Percentiles rank a stretch among this genome's conserved stretches.
Evolutionary conservation across 768 basidiomycete genomes (phyloP).

Genomic region (Suillus decipiens): DNA sequence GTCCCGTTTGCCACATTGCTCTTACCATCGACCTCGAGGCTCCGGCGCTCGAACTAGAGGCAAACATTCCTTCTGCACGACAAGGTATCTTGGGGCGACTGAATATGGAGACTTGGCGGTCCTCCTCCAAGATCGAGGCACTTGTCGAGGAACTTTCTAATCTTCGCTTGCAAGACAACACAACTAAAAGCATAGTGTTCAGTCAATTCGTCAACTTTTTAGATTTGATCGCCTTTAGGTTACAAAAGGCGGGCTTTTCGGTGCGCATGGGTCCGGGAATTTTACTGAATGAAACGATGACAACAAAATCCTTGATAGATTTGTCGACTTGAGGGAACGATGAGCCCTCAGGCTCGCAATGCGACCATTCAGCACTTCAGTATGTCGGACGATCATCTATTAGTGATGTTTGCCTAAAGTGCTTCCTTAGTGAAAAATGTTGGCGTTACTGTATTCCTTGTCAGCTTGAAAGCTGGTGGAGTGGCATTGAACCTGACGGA

Average conservation of each 20-base stretch:
- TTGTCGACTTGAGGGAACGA: slow-evolving; percentile 93
- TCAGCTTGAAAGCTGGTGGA: slow-evolving; percentile 94
- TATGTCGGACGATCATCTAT: slow-evolving; percentile 37
- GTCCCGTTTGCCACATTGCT: slow-evolving; percentile 91
- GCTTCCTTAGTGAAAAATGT: slow-evolving; percentile 78
- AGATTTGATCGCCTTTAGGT: slow-evolving; percentile 89
- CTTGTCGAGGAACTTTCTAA: slow-evolving; percentile 91
- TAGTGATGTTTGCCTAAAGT: background rate
- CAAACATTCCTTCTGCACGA: slow-evolving; percentile 47
- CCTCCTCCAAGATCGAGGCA: slow-evolving; percentile 97
- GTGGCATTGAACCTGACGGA: slow-evolving; percentile 89
- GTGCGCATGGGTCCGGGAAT: slow-evolving; percentile 36
- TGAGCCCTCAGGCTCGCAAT: slow-evolving; percentile 95
- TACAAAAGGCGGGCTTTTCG: slow-evolving; percentile 90
- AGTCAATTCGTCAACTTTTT: slow-evolving; percentile 94
- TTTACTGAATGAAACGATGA: slow-evolving; percentile 5
- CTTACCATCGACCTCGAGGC: slow-evolving; percentile 96
- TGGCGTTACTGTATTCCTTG: slow-evolving; percentile 95
- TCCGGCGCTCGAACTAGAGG: slow-evolving; percentile 83
- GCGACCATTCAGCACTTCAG: slow-evolving; percentile 95
- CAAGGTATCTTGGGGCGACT: slow-evolving; percentile 95
- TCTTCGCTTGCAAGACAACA: slow-evolving; percentile 79
- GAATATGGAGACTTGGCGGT: slow-evolving; percentile 87
- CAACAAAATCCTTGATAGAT: slow-evolving; percentile 48
- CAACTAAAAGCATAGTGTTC: slow-evolving; percentile 96